Conservation (phyloP, 192 early-diverging fungal genomes). For the Neocallimastix lanati region DNA sequence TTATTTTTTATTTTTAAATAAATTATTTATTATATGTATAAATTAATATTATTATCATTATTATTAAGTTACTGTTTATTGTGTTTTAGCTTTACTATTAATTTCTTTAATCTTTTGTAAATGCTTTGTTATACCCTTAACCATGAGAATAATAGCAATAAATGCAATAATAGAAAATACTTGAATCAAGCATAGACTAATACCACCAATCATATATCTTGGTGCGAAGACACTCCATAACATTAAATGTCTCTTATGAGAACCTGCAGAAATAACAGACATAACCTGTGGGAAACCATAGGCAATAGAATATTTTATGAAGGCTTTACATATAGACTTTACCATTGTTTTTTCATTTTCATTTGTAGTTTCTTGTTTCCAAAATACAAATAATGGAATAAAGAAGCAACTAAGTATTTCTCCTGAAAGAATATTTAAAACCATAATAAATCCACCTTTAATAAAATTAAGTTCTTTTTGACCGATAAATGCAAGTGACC, state of each 20-base stretch:
- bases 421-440: conserved; percentile 49
- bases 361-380: conserved; percentile 23
- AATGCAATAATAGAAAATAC: not conserved
- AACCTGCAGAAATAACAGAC: conserved; percentile 35
- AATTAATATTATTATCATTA: too few relatives aligned
- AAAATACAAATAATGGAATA: conserved; percentile 36
- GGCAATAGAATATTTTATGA: conserved; percentile 20
- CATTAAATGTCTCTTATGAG: conserved; percentile 78
- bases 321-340: conserved; percentile 19
- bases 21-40: too few relatives aligned
- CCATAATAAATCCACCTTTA: conserved; percentile 47
- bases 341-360: conserved; percentile 12
- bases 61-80: too few relatives aligned
- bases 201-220: conserved; percentile 36
- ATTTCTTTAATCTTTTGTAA: not conserved
- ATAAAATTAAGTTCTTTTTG: conserved; percentile 48
- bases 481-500: conserved; percentile 75
- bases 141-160: not conserved
- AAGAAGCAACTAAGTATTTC: not conserved
- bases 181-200: not conserved
- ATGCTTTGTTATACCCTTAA: not conserved
- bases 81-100: not conserved
- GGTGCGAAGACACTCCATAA: conserved; percentile 96
- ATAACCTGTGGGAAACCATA: conserved; percentile 22
- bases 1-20: too few relatives aligned